Conservation (phyloP, 2,329 filamentous ascomycete species). For the Fusarium goolgardi region DNA sequence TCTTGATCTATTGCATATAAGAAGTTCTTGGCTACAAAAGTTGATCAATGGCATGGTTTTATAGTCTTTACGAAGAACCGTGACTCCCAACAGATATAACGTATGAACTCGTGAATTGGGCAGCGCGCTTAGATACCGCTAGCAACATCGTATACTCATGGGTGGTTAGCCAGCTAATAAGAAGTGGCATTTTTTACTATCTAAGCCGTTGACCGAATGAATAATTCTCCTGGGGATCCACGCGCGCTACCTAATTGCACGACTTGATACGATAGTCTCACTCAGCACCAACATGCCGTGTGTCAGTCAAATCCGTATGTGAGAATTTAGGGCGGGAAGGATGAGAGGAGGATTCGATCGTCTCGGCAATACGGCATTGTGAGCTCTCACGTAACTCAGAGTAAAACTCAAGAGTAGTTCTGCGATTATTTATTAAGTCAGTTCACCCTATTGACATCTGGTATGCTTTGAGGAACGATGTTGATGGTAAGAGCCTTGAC, state of each 20-base stretch:
- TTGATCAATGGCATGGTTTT: fast-evolving
- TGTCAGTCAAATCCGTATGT: background rate
- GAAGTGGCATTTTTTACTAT: too few species aligned
- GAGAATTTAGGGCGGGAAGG: background rate
- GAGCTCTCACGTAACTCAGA: background rate
- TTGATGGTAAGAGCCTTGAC: background rate
- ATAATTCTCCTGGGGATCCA: too few species aligned
- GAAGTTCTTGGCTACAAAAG: background rate
- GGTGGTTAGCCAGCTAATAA: too few species aligned
- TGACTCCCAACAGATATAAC: too few species aligned
- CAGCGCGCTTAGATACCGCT: too few species aligned
- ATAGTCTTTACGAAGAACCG: background rate
- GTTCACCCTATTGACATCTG: background rate
- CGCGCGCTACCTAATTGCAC: too few species aligned
- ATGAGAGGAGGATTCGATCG: background rate
- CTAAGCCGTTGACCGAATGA: too few species aligned
- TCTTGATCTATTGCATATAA: background rate
- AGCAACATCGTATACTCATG: too few species aligned
- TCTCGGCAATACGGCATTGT: conserved; percentile 2
- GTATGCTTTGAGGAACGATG: background rate
- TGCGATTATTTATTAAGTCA: too few species aligned
- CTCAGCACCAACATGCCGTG: background rate
- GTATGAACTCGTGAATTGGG: too few species aligned
- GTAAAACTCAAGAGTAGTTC: background rate
- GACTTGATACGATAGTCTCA: background rate